phyloP scores from a whole-genome alignment of 805 yeast genomes.

The Starmerella etchellsii region DNA sequence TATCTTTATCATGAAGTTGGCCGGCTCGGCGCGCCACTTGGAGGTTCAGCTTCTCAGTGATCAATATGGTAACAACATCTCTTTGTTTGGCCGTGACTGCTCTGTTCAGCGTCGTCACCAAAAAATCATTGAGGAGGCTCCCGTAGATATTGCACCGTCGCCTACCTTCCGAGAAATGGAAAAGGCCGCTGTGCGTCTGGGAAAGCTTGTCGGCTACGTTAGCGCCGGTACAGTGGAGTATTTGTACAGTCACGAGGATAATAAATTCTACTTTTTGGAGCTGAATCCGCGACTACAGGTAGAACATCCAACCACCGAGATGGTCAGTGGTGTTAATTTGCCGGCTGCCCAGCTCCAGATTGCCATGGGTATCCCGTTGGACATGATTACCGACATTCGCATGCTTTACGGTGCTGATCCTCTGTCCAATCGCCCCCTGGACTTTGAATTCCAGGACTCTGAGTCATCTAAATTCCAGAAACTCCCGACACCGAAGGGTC shows the following conservation, averaged over 20 bases:
- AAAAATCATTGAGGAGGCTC: conserved; percentile 98
- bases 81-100: conserved; percentile 97
- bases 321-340: conserved; percentile 96
- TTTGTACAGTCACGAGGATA: conserved; percentile 83
- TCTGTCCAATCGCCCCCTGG: conserved; percentile 77
- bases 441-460: conserved; percentile 71
- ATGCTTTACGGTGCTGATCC: conserved; percentile 92
- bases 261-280: conserved; percentile 91
- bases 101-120: conserved; percentile 99
- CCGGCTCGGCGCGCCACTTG: conserved; percentile 94
- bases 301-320: conserved; percentile 99
- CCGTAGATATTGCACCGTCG: conserved; percentile 83
- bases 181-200: conserved; percentile 92
- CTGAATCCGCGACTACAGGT: conserved; percentile 97
- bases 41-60: conserved; percentile 97
- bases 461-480: conserved; percentile 68
- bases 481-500: conserved; percentile 93
- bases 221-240: conserved; percentile 99
- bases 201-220: conserved; percentile 93
- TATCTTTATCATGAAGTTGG: conserved; percentile 91
- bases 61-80: conserved; percentile 95
- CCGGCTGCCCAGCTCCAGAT: conserved; percentile 98
- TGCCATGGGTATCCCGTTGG: conserved; percentile 99
- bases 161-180: conserved; percentile 88
- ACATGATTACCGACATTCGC: conserved; percentile 86